phyloP scores from a whole-genome alignment of 1,284 basidiomycete species.

The Cryptococcus amylolentus region DNA sequence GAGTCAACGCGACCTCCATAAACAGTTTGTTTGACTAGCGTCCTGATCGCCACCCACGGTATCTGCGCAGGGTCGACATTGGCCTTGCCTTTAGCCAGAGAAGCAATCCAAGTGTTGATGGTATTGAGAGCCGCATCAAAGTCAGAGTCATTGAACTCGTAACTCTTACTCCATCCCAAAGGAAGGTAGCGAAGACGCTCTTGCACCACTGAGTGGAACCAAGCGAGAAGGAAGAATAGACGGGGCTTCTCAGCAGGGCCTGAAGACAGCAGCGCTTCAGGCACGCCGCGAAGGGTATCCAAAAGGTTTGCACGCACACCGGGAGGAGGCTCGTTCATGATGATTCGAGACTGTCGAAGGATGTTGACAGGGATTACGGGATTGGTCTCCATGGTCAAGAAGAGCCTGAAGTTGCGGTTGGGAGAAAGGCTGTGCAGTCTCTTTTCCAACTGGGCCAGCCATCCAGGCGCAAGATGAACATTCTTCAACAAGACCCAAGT shows the following conservation, averaged over 20 bases:
- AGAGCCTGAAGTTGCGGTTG: constrained; percentile 84
- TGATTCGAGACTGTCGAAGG: constrained; percentile 83
- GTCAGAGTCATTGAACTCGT: constrained; percentile 98
- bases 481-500: constrained; percentile 95
- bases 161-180: constrained; percentile 89
- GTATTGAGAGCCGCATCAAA: constrained; percentile 87
- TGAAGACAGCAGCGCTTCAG: constrained; percentile 58
- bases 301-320: constrained; percentile 91
- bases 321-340: constrained; percentile 97
- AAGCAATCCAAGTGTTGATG: constrained; percentile 81
- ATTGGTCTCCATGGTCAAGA: constrained; percentile 95
- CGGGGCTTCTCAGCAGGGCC: constrained; percentile 88
- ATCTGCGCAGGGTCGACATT: constrained; percentile 86
- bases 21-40: constrained; percentile 87
- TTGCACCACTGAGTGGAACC: constrained; percentile 96
- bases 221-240: constrained; percentile 90
- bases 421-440: constrained; percentile 88
- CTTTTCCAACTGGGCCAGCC: constrained; percentile 93
- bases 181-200: constrained; percentile 92
- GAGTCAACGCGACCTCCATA: constrained; percentile 92
- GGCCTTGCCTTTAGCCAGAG: constrained; percentile 75
- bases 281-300: constrained; percentile 78
- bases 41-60: constrained; percentile 87
- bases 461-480: constrained; percentile 86
- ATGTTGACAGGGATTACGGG: constrained; percentile 83